Percentiles rank a stretch among this genome's conserved stretches.
These are phyloP conservation scores for Alternaria sp. DNA, from an alignment of 2,329 filamentous ascomycete species.

Conservation along the genomic window DNA sequence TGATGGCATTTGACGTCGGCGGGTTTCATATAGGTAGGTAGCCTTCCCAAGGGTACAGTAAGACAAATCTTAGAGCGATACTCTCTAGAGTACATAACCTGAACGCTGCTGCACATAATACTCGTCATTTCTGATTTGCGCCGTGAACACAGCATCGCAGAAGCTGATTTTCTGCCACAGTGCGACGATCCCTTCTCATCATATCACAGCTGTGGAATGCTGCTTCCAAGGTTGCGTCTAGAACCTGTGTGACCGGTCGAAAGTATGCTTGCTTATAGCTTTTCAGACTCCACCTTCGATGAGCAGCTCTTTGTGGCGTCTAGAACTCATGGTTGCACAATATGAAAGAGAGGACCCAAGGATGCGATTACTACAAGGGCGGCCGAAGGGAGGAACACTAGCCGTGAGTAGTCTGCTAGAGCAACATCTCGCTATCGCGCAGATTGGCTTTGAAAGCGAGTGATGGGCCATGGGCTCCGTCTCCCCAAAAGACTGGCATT, in stretches of 20 bases:
- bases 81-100: neutral
- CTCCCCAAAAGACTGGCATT: neutral
- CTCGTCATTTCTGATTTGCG: neutral
- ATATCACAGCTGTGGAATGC: neutral
- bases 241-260: neutral
- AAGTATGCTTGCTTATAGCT: neutral
- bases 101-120: neutral
- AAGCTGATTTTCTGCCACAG: neutral
- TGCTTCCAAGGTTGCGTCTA: neutral
- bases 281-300: neutral
- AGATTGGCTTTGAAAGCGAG: neutral
- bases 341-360: neutral
- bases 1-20: neutral
- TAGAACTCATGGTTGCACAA: neutral
- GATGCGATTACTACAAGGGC: neutral
- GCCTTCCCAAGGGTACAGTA: neutral
- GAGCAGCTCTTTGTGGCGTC: neutral
- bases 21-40: neutral
- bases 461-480: neutral
- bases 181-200: neutral
- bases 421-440: neutral
- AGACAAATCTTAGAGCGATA: neutral
- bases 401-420: neutral
- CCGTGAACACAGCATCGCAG: neutral
- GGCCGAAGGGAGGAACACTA: neutral